Evolutionary conservation across 1,139 yeast genomes (phyloP), one percentile per base, ranked within the genome.

Genomic region (Hanseniaspora sp.): DNA sequence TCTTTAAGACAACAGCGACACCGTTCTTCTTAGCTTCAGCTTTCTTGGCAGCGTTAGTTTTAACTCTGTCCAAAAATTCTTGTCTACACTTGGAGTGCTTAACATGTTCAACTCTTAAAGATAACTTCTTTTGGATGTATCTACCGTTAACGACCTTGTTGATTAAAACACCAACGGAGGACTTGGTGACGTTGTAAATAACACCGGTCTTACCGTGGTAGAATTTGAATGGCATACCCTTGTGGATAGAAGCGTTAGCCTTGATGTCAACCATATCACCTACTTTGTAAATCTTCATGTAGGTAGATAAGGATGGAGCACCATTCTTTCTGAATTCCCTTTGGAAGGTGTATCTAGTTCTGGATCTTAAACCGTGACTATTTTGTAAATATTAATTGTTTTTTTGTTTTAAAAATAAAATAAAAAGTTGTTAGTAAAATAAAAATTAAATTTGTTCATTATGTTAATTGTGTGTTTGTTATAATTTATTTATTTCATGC

Each of bases 181-280:
- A 78, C 82, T 86, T 92, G 83, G 98, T 92, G 67, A 92, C 94
- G 83, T 92, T 92, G 95, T 82, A 92, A 65, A 92, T 83, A 67
- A 90, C 87, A 83, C 98, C 98, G 66, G 98, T 92, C 85, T 88
- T 92, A 78, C 98, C 98, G 82, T 90, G 96, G 96, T 92, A 92
- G 85, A 82, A 90, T 82, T 92, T 92, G 88, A 87, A 96, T 75
- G 98, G 98, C 96, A 92, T 88, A 86, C 98, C 97, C 83, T 90
- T 88, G 77, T 92, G 97, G 80, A 90, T 81, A 67, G 98, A 82
- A 82, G 96, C 96, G 75, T 92, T 92, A 76, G 95, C 98, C 80
- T 87, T 90, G 80, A 92, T 90, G 78, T 92, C 98, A 72, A 92
- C 98, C 71, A 92, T 90, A 77, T 92, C 98, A 72, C 98, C 98